A percentile compares a stretch with the other conserved stretches of the same genome.
Evolutionary conservation across 2,329 filamentous ascomycete genomes (phyloP).

Genomic region (Colletotrichum chlorophyti): DNA sequence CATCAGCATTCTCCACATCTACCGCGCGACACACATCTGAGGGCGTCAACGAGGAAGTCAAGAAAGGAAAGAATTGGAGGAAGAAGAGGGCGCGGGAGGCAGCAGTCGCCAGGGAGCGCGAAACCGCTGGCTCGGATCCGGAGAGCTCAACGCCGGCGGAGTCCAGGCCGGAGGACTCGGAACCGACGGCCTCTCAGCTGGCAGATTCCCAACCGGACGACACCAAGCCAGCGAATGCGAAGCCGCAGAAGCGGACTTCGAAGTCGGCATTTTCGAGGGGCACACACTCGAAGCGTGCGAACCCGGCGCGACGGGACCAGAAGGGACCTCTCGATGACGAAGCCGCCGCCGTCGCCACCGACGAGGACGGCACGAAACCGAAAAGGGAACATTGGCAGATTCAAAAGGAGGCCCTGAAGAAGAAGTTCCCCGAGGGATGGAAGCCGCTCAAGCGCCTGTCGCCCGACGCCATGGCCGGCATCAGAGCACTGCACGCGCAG

Average conservation of each 20-base stretch:
- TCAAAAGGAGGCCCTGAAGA: slow-evolving; percentile 76
- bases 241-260: too few relatives aligned
- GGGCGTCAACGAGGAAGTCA: too few relatives aligned
- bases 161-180: too few relatives aligned
- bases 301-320: too few relatives aligned
- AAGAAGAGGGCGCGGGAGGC: slow-evolving; percentile 3
- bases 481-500: slow-evolving; percentile 80
- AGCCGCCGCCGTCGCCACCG: slow-evolving; percentile 34
- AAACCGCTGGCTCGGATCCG: too few relatives aligned
- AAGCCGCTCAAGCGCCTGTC: slow-evolving; percentile 85
- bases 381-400: slow-evolving; percentile 68
- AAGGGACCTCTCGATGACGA: slow-evolving; percentile 24
- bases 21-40: background rate
- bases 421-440: slow-evolving; percentile 86
- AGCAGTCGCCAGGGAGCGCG: background rate
- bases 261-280: too few relatives aligned
- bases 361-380: slow-evolving; percentile 22
- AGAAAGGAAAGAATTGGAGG: slow-evolving; percentile 27
- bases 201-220: too few relatives aligned
- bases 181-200: too few relatives aligned
- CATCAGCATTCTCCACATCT: slow-evolving; percentile 4
- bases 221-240: too few relatives aligned
- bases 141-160: too few relatives aligned
- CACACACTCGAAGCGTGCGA: too few relatives aligned
- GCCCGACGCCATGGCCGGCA: slow-evolving; percentile 89